Base-by-base conservation (phyloP, 306 rosid genomes). In the Sicyos baderoa region DNA sequence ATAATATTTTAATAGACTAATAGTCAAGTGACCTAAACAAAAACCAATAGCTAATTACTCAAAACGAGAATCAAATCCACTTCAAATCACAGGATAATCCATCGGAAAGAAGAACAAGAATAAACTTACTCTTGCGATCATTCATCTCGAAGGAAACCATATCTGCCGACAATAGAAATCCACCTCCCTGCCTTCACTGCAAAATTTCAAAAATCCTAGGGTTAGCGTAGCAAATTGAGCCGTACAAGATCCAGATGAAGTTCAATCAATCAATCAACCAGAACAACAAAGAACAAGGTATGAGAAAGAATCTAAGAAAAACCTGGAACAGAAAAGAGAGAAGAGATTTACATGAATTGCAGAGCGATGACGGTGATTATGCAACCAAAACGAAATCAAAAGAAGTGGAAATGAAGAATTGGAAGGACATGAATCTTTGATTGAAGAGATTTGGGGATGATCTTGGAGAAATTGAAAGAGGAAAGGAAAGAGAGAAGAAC, bases 121-220 rank as follows among this genome's bases (percentile, higher is more conserved):
- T 50, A 0, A 29, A 76, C 96, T 86, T 80, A 92, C 96, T 92
- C 83, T 92, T 92, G 71, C 95, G 87, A 78, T 92, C 98, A 78
- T 92, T 92, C 98, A 92, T 92, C 83, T 92, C 98, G 72, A 92
- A 89, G 69, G 95, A 83, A 81, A 92, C 93, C 96, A 89, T 92
- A 75, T 74, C 80, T 67, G 55, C 83, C 35, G 79, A 74, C 54
- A 78, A 54, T 54, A 62, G 74, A 73, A 71, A 61, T 53, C 68
- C 44, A 51, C 47, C 59, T 48, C 67, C 76, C 70, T 18, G 65
- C 68, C 77, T 72, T 82, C 77, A 50, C 95, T 84, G 88, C 79
- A 79, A 51, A 57, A 37, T 60, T 2, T 22, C 13, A 32, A 52
- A 18, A 56, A 72, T 72, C 27, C 63, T 55, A 72, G 68, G 67